Evolutionary conservation across 2,329 filamentous ascomycete species (phyloP), one percentile per base, ranked within the genome.

Genomic region (Claviceps paspali): DNA sequence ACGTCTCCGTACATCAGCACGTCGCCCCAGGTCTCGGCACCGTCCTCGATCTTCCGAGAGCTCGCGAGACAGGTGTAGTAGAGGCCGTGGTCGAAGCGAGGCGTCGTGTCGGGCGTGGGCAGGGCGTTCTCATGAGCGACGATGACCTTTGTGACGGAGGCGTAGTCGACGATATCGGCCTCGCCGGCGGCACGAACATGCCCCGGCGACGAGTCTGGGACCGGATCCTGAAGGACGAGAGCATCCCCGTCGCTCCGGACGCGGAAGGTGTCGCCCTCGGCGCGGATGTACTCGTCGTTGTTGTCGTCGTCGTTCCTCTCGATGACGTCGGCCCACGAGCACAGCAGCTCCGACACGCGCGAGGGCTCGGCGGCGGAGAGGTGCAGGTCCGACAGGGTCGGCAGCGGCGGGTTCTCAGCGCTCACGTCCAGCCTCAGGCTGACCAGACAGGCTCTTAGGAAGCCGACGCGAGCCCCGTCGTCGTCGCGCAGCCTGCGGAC

Each of bases 1-100:
- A 94, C 85, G 55, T 95, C 85, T 37, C 82, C 87, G 51, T 96
- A 96, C 45, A 96, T 64, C 3, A 98, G 58, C 35, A 72, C 63
- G 35, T 77, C 72, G 4, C 91, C 91, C 65, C 92, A 96, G 18
- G 72, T 61, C 3, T 71, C 63, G 0, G 75, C 68, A 32, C 73
- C 68, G 2, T 70, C 65, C 33, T 70, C 67, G 5, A 54, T 54
- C 21, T 49, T 46, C 36, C 81, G 75, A 52, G 86, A 92, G 19
- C 73, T 62, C 18, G 64, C 60, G 8, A 96, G 65, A 41, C 80
- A 79, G 4, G 73, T 64, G 54, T 79, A 96, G 56, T 78, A 96
- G 2, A 77, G 65, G 39, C 78, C 63, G 51, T 95, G 86, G 49
- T 92, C 82, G 60, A 96, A 96, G 47, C 78, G 79, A 0, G 87